Evolutionary conservation across 2,329 filamentous ascomycete species (phyloP).

Genomic region (Arthrobotrys sinensis): DNA sequence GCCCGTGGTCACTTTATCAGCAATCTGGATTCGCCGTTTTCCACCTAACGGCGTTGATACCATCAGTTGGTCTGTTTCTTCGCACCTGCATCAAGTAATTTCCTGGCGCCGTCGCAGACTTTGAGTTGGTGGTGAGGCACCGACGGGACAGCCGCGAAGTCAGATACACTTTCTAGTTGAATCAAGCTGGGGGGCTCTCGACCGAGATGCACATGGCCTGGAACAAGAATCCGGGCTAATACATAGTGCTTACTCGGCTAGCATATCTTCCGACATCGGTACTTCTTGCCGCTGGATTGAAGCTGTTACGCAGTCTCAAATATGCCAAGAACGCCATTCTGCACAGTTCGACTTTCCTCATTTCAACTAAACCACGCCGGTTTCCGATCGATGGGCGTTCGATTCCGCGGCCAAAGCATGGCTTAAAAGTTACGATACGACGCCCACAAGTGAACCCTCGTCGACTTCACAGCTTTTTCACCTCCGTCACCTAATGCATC

Average conservation of each 20-base stretch:
- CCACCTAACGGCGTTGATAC: constrained; percentile 37
- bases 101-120: constrained; percentile 39
- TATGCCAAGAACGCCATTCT: constrained; percentile 42
- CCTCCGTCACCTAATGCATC: constrained; percentile 15
- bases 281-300: constrained; percentile 29
- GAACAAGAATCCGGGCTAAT: not conserved
- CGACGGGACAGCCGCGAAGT: not conserved
- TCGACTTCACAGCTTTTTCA: constrained; percentile 5
- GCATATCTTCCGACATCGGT: constrained; percentile 24
- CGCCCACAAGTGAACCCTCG: not conserved
- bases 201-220: not conserved
- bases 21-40: constrained; percentile 48
- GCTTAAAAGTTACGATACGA: not conserved
- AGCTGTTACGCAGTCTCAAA: not conserved
- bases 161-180: not conserved
- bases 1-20: constrained; percentile 16
- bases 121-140: not conserved
- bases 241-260: constrained; percentile 2
- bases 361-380: constrained; percentile 28
- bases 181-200: not conserved
- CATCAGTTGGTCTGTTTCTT: constrained; percentile 12
- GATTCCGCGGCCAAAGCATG: constrained; percentile 13
- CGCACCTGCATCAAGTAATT: constrained; percentile 33
- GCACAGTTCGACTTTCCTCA: constrained; percentile 35
- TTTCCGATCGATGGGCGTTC: constrained; percentile 34